Evolutionary conservation across 495 filamentous ascomycete genomes (phyloP).

Genomic region (Apiosordaria backusii): DNA sequence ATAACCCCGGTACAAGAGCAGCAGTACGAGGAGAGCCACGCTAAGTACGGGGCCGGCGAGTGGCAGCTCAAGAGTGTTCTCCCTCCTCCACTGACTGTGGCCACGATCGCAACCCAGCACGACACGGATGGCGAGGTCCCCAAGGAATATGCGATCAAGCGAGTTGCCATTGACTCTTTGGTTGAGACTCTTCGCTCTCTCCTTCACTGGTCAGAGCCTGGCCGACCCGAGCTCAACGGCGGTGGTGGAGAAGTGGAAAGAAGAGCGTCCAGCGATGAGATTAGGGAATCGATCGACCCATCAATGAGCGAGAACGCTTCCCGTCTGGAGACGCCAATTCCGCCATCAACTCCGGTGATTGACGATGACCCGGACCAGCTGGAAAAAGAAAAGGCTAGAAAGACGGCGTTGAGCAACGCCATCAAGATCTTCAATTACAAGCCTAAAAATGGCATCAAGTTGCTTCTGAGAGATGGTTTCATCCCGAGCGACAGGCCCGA

Average conservation of each 20-base stretch:
- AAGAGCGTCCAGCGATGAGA: slow-evolving; percentile 66
- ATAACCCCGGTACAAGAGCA: slow-evolving; percentile 77
- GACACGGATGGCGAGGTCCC: slow-evolving; percentile 68
- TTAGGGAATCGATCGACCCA: slow-evolving; percentile 79
- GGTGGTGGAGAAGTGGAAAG: slow-evolving; percentile 50
- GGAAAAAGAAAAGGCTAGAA: slow-evolving; percentile 87
- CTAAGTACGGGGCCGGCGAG: slow-evolving; percentile 59
- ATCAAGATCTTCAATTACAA: slow-evolving; percentile 97
- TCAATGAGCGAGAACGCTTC: slow-evolving; percentile 46
- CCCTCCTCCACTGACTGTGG: slow-evolving; percentile 78
- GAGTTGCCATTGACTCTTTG: slow-evolving; percentile 79
- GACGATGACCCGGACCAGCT: slow-evolving; percentile 90
- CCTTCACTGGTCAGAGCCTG: slow-evolving; percentile 86
- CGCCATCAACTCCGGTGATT: slow-evolving; percentile 67
- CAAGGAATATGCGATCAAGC: slow-evolving; percentile 81
- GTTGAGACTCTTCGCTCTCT: slow-evolving; percentile 85
- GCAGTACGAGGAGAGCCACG: slow-evolving; percentile 72
- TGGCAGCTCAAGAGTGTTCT: slow-evolving; percentile 83
- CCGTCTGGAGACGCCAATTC: slow-evolving; percentile 59
- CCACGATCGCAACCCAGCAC: slow-evolving; percentile 58
- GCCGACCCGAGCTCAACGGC: slow-evolving; percentile 57
- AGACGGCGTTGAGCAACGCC: slow-evolving; percentile 84
- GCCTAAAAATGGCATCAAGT: slow-evolving; percentile 88
- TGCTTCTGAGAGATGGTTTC: slow-evolving; percentile 77
- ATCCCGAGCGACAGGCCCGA: slow-evolving; percentile 70